A percentile compares a stretch with the other conserved stretches of the same genome.
Evolutionary conservation across 164 flowering plant genomes (phyloP).

Genomic region (Saururus chinensis): DNA sequence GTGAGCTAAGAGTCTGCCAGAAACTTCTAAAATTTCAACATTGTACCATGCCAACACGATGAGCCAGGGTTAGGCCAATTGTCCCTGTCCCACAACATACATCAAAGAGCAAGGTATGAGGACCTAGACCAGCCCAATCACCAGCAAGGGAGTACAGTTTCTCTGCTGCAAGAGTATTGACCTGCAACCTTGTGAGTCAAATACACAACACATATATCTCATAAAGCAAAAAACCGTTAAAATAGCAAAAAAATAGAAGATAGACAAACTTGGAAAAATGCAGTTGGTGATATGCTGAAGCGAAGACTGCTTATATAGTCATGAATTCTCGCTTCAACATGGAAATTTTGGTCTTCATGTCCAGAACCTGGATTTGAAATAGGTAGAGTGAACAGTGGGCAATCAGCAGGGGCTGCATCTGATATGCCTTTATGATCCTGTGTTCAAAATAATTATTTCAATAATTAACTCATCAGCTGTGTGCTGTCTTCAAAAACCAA

Average conservation of each 20-base stretch:
- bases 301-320: conserved; percentile 65
- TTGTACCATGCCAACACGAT: conserved; percentile 93
- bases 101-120: conserved; percentile 90
- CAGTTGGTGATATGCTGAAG: conserved; percentile 88
- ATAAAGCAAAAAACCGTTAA: background rate
- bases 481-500: background rate
- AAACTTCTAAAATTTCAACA: background rate
- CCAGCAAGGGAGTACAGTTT: conserved; percentile 74
- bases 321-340: conserved; percentile 58
- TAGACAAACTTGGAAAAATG: conserved; percentile 75
- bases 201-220: background rate
- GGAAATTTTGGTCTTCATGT: conserved; percentile 10
- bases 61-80: conserved; percentile 90
- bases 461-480: background rate
- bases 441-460: conserved; percentile 1
- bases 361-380: conserved; percentile 30
- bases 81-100: conserved; percentile 95
- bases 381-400: conserved; percentile 48
- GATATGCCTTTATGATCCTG: conserved; percentile 96
- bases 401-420: conserved; percentile 88
- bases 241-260: background rate
- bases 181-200: conserved; percentile 22
- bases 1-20: background rate
- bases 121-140: conserved; percentile 89
- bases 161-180: conserved; percentile 36